Evolutionary conservation across 202 grass and related monocot species (phyloP).

Genomic region (Carex arenaria): DNA sequence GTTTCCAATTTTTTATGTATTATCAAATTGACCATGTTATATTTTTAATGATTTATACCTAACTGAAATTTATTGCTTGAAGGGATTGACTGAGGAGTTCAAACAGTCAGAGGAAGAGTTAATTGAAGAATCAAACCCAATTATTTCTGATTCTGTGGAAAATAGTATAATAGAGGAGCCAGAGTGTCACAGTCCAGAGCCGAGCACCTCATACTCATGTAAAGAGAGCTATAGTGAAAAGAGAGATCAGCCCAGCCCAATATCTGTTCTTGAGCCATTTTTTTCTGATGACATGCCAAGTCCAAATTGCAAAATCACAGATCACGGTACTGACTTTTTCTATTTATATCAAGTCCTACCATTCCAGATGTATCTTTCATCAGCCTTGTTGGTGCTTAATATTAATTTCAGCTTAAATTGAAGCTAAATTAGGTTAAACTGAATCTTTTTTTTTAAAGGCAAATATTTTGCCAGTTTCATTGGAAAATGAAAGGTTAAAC

Average conservation of each 20-base stretch:
- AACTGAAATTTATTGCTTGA: constrained; percentile 9
- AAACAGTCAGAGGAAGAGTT: constrained; percentile 33
- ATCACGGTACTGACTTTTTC: constrained; percentile 36
- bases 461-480: too few relatives aligned
- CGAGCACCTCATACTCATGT: constrained; percentile 35
- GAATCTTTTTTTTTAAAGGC: background rate
- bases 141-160: constrained; percentile 31
- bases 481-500: too few relatives aligned
- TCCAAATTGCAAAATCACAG: constrained; percentile 30
- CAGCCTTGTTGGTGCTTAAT: background rate
- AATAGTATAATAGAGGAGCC: constrained; percentile 34
- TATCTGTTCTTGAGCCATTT: constrained; percentile 73
- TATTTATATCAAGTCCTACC: background rate
- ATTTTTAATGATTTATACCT: background rate
- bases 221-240: constrained; percentile 43
- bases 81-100: constrained; percentile 26
- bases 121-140: constrained; percentile 27
- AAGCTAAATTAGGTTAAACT: background rate
- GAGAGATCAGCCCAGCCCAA: constrained; percentile 51
- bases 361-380: background rate
- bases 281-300: constrained; percentile 43
- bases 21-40: background rate
- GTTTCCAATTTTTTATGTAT: background rate
- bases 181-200: constrained; percentile 37
- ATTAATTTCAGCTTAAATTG: background rate